phyloP scores from a whole-genome alignment of 2,329 filamentous ascomycete species.

The Lachnellula cervina region DNA sequence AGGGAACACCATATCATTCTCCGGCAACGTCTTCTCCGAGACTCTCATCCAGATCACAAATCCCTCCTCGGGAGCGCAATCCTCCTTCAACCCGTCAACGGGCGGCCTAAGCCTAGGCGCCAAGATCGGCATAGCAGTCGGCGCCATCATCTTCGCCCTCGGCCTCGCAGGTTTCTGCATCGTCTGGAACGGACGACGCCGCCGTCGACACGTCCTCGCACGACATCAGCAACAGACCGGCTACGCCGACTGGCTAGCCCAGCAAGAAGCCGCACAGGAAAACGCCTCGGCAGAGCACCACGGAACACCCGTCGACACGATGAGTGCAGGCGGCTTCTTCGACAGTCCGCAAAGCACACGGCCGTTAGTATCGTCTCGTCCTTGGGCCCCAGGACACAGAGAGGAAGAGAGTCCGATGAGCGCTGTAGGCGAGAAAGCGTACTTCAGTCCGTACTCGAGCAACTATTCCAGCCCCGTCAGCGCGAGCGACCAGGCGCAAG shows the following conservation, averaged over 20 bases:
- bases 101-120: slow-evolving; percentile 48
- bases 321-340: slow-evolving; percentile 33
- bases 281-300: slow-evolving; percentile 25
- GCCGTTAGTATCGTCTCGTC: slow-evolving; percentile 37
- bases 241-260: slow-evolving; percentile 21
- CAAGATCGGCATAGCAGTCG: slow-evolving; percentile 55
- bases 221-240: slow-evolving; percentile 28
- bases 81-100: slow-evolving; percentile 1
- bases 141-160: slow-evolving; percentile 45
- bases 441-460: slow-evolving; percentile 56
- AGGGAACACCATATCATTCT: slow-evolving; percentile 44
- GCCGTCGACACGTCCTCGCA: slow-evolving; percentile 48
- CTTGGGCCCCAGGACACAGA: slow-evolving; percentile 41
- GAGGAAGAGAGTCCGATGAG: slow-evolving; percentile 22
- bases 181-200: slow-evolving; percentile 52
- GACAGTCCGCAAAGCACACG: slow-evolving; percentile 52
- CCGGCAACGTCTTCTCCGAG: slow-evolving; percentile 49
- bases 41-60: slow-evolving; percentile 45
- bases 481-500: slow-evolving; percentile 13
- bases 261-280: slow-evolving; percentile 8
- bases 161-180: slow-evolving; percentile 46
- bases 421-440: slow-evolving; percentile 39
- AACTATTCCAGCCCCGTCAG: slow-evolving; percentile 53
- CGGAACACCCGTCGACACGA: not conserved
- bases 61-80: slow-evolving; percentile 37